Percentiles rank a stretch among this genome's conserved stretches.
Evolutionary conservation across 129 eudicot genomes (phyloP).

Genomic region (Artemisia annua): DNA sequence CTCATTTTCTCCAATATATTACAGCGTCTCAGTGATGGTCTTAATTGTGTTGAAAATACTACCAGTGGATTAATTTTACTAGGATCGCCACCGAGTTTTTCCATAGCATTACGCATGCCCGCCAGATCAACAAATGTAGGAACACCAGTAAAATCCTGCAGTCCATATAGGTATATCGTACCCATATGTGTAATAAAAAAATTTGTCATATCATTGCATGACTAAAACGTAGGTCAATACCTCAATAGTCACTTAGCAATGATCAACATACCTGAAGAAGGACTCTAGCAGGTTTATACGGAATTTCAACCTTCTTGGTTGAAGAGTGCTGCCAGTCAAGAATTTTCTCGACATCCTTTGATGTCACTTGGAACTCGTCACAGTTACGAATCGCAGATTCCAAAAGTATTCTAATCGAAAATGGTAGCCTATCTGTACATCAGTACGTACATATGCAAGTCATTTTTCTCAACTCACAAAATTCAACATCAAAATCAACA

Average conservation of each 20-base stretch:
- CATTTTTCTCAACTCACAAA: too few relatives aligned
- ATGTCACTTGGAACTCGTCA: constrained; percentile 27
- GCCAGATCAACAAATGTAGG: constrained; percentile 35
- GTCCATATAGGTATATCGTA: background rate
- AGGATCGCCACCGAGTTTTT: constrained; percentile 26
- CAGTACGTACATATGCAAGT: background rate
- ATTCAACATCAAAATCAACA: background rate
- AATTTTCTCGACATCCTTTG: constrained; percentile 36
- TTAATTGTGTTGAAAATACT: constrained; percentile 1
- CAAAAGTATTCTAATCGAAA: constrained; percentile 28
- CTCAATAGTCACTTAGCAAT: too few relatives aligned
- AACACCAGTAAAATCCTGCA: constrained; percentile 32
- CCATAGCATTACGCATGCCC: constrained; percentile 29
- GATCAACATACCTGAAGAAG: constrained; percentile 24
- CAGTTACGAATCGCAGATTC: constrained; percentile 27
- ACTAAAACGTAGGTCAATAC: too few relatives aligned
- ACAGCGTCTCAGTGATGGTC: too few relatives aligned
- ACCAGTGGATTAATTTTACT: constrained; percentile 33
- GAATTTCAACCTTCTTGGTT: constrained; percentile 32
- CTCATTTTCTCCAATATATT: too few relatives aligned
- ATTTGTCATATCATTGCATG: too few relatives aligned
- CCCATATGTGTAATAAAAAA: too few relatives aligned
- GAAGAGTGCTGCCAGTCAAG: constrained; percentile 29
- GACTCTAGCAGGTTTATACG: constrained; percentile 32
- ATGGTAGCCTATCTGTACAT: constrained; percentile 25